Evolutionary conservation across 2,329 filamentous ascomycete genomes (phyloP), one percentile per base, ranked within the genome.

Genomic region (Coleophoma crateriformis): DNA sequence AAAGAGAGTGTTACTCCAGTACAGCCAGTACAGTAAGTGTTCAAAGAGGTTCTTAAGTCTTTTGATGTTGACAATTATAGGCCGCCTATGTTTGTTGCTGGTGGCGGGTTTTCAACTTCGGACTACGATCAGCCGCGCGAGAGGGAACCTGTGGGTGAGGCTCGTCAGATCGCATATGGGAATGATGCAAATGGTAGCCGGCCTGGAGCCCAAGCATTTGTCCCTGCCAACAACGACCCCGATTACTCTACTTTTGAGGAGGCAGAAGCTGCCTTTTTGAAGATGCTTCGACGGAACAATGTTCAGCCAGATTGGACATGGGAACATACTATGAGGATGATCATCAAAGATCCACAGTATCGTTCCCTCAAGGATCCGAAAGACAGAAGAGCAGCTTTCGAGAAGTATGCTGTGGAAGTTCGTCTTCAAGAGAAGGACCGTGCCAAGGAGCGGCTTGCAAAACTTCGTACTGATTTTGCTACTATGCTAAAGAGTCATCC

Each of bases 401-500:
- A 96, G 71, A 96, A 96, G 72, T 99, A 94, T 74, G 90, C 89
- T 66, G 79, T 90, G 61, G 90, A 97, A 67, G 81, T 95, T 68
- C 83, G 94, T 59, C 77, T 87, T 58, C 89, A 96, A 72, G 94
- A 99, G 72, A 94, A 95, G 74, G 90, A 95, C 68, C 87, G 88
- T 59, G 91, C 91, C 64, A 92, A 95, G 70, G 92, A 97, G 71
- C 86, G 94, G 65, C 78, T 95, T 68, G 79, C 88, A 61, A 97
- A 96, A 74, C 78, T 97, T 64, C 88, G 90, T 62, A 79, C 88
- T 68, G 94, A 97, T 75, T 99, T 99, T 69, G 87, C 87, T 59
- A 91, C 85, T 49, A 99, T 99, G 94, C 79, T 99, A 58, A 90
- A 87, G 70, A 91, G 90, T 58, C 92, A 99, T 68, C 90, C 91